These are phyloP conservation scores for Populus hybrid DNA, from an alignment of 441 rosid genomes.

Conservation along the genomic window DNA sequence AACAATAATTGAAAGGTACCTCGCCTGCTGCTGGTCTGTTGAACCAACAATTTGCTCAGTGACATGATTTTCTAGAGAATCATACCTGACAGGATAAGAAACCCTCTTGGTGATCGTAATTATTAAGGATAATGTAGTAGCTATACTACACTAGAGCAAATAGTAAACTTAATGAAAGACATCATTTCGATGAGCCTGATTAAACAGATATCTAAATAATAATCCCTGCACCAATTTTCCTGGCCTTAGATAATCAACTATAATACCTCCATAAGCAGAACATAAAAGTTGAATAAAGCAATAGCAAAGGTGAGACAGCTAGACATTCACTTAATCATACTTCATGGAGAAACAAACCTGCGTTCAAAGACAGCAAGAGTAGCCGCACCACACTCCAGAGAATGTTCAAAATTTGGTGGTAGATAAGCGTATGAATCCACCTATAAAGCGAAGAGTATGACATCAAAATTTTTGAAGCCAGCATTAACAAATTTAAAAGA, in stretches of 20 bases:
- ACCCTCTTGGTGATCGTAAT: slow-evolving; percentile 1
- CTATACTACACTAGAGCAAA: slow-evolving; percentile 6
- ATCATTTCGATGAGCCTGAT: neutral
- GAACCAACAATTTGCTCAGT: slow-evolving; percentile 69
- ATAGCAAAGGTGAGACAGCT: neutral
- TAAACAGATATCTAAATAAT: neutral
- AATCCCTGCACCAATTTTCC: slow-evolving; percentile 7
- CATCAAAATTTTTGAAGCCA: slow-evolving; percentile 11
- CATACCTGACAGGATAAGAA: slow-evolving; percentile 45
- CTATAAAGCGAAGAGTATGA: slow-evolving; percentile 32
- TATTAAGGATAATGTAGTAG: slow-evolving; percentile 1
- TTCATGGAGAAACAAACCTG: slow-evolving; percentile 39
- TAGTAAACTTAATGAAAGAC: neutral
- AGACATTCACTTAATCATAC: neutral
- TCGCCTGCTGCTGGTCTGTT: slow-evolving; percentile 78
- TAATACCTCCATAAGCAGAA: neutral
- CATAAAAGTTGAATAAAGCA: slow-evolving; percentile 9
- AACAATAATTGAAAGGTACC: slow-evolving; percentile 34
- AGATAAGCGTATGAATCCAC: slow-evolving; percentile 88
- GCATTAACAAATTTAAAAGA: neutral
- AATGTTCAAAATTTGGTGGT: slow-evolving; percentile 69
- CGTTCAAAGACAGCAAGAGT: slow-evolving; percentile 70
- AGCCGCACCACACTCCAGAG: slow-evolving; percentile 51
- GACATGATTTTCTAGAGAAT: slow-evolving; percentile 40
- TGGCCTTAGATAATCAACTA: neutral